Base-by-base conservation (phyloP, 106 monocot species). In the Acorus gramineus region DNA sequence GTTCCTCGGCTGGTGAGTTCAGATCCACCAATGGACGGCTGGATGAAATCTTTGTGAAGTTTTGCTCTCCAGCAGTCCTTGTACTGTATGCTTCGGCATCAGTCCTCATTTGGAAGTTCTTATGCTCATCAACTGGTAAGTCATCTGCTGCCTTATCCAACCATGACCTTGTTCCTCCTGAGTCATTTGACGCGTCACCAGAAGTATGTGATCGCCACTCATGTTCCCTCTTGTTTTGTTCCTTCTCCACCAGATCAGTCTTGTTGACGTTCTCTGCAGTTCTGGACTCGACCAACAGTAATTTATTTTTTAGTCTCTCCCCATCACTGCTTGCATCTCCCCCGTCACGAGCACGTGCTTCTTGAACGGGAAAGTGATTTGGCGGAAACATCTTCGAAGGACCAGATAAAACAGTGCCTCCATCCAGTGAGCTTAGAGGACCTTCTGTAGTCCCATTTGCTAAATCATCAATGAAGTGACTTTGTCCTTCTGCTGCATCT, bases 21-120 rank as follows among this genome's bases (percentile, higher is more conserved):
- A 28, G 28, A 50, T 65, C 51, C 10, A 73, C 54, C 46, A 81
- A 47, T 5, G 78, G 80, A 43, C 78, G 78, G 59, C 78, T 86
- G 1, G 85, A 57, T n/a, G 78, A 82, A 3, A 8, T 62, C 14
- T 28, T 66, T 43, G 4, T 52, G 6, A 51, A n/a, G 42, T n/a
- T 11, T 49, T 45, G 67, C 14, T 74, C 59, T 62, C 61, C 54
- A 53, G 12, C 50, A 56, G 55, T 53, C 49, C 14, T 53, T 47
- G n/a, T 48, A 57, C 61, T 48, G 64, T 65, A 47, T 50, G 11
- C 68, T 52, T 72, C 69, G 6, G 11, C 3, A 53, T 8, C 59
- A 44, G 54, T 60, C 61, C 70, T 85, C 42, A 62, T 65, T 42
- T 65, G 78, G 66, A 79, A 82, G 65, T 48, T 42, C 46, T 70